Percentiles rank a stretch among this genome's conserved stretches.
Evolutionary conservation across 1,284 basidiomycete genomes (phyloP).

Genomic region (Ustilago vetiveriae): DNA sequence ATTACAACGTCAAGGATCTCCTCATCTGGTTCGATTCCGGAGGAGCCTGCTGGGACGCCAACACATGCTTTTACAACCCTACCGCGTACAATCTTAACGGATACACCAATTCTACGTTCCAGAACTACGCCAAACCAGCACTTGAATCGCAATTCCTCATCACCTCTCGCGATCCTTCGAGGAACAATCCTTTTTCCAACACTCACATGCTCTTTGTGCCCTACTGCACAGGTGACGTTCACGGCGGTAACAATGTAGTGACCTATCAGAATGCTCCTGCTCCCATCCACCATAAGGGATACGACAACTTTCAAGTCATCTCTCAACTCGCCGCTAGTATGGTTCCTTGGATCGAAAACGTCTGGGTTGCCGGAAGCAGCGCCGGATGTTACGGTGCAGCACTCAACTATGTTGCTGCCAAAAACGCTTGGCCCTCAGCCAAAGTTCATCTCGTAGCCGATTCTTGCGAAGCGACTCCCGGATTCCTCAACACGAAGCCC

Average conservation of each 20-base stretch:
- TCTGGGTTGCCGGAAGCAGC: slow-evolving; percentile 25
- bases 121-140: neutral
- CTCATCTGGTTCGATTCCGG: slow-evolving; percentile 28
- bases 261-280: slow-evolving; percentile 20
- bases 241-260: slow-evolving; percentile 16
- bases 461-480: slow-evolving; percentile 25
- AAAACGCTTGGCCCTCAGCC: slow-evolving; percentile 18
- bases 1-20: slow-evolving; percentile 17
- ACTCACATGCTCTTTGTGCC: slow-evolving; percentile 28
- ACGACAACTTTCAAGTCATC: slow-evolving; percentile 26
- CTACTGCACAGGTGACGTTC: slow-evolving; percentile 34
- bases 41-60: slow-evolving; percentile 30
- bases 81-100: slow-evolving; percentile 17
- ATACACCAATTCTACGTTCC: slow-evolving; percentile 19
- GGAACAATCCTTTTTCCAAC: slow-evolving; percentile 18
- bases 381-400: slow-evolving; percentile 36
- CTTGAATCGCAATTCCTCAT: slow-evolving; percentile 20
- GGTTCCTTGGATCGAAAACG: slow-evolving; percentile 12
- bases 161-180: slow-evolving; percentile 21
- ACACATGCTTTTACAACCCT: slow-evolving; percentile 20
- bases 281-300: slow-evolving; percentile 34
- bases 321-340: slow-evolving; percentile 1
- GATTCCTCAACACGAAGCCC: slow-evolving; percentile 24
- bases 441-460: slow-evolving; percentile 28
- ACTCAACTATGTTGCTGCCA: slow-evolving; percentile 21